Evolutionary conservation across 495 filamentous ascomycete species (phyloP).

Genomic region (Antarctomyces pellizariae): DNA sequence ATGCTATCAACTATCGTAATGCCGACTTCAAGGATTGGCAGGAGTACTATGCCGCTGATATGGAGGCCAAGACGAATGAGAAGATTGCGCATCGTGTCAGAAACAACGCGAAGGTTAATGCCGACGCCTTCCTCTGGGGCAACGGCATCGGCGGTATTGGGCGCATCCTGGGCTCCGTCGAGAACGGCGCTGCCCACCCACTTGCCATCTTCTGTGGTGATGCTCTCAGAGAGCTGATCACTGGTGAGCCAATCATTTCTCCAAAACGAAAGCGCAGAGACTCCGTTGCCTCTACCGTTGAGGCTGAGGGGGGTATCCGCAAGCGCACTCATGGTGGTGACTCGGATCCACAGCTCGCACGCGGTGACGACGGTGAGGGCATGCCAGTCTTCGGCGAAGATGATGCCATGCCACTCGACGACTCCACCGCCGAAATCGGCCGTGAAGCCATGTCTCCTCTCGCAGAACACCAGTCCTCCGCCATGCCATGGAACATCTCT

Average conservation of each 20-base stretch:
- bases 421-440: conserved; percentile 28
- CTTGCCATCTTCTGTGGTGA: conserved; percentile 31
- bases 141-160: conserved; percentile 34
- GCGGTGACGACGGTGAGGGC: conserved; percentile 10
- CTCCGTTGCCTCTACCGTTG: neutral
- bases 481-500: conserved; percentile 50
- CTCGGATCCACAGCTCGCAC: conserved; percentile 9
- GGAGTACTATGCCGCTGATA: conserved; percentile 9
- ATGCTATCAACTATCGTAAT: conserved; percentile 4
- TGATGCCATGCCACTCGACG: conserved; percentile 12
- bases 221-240: conserved; percentile 22
- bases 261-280: neutral
- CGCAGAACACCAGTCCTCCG: conserved; percentile 31
- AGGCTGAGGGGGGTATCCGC: conserved; percentile 6
- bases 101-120: conserved; percentile 29
- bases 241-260: conserved; percentile 8
- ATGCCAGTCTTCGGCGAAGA: conserved; percentile 22
- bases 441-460: conserved; percentile 32
- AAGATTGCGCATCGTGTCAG: conserved; percentile 15
- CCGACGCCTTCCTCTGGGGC: conserved; percentile 26
- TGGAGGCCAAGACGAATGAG: conserved; percentile 4
- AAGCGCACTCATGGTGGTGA: conserved; percentile 21
- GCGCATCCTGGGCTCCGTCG: conserved; percentile 18
- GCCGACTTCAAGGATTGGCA: conserved; percentile 7
- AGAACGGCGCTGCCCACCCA: conserved; percentile 19